Base-by-base conservation (phyloP, 345 rosid species). In the Eucalyptus curtisii region DNA sequence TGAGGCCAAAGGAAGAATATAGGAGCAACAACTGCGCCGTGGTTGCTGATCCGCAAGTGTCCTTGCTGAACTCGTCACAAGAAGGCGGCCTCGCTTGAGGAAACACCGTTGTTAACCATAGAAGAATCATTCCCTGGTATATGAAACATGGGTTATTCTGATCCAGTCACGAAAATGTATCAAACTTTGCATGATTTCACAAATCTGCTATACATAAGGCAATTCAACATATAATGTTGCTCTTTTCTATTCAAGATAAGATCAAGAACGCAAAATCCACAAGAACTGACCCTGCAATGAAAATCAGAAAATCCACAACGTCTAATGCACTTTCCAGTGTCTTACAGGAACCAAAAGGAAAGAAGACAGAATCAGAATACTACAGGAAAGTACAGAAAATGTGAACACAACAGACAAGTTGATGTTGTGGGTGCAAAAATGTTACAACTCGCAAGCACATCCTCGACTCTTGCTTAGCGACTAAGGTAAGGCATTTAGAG, bases 61-160 rank as follows among this genome's bases (percentile, higher is more conserved):
- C 91, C 12, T 86, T 90, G 7, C 86, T 49, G 31, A 66, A 50
- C 49, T 81, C 89, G n/a, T 91, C 89, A 47, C 97, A 96, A 55
- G 93, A 88, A 1, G 94, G 90, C 76, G 97, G 96, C 88, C 91
- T 95, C 40, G 92, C 91, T 90, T 90, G 90, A 49, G 96, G 97
- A 84, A 96, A 86, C 94, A 95, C 91, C 3, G 95, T 93, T 13
- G 98, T 96, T 86, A 94, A 76, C 99, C 99, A 97, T 33, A 97
- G 86, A 15, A 96, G 93, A 55, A 91, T 88, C 93, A 92, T 96
- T 81, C 98, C 98, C 98, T 96, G 92, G 79, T 68, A 82, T 44
- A 90, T 85, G 49, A 37, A 30, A 84, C 85, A 89, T 37, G 5
- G 8, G 82, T 71, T 71, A 40, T 76, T 76, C 82, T 37, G 27